Evolutionary conservation across 208 protist genomes (phyloP), one percentile per base, ranked within the genome.

Genomic region (Jaenimonas drosophilae): DNA sequence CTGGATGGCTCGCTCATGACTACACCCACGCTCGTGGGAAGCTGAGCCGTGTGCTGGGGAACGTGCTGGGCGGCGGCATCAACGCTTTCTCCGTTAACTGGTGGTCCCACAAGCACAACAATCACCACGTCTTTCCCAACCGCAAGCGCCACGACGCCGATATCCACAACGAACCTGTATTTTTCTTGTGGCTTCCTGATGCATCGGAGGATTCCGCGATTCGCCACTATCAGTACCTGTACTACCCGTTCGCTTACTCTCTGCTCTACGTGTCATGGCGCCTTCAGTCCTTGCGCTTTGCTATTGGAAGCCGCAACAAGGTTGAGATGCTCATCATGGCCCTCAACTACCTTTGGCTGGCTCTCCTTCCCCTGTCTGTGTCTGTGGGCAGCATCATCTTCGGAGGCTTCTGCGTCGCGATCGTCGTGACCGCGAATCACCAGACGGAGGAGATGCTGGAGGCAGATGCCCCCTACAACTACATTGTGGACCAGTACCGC

Each of bases 21-120:
- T 87, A 63, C 61, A 62, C 47, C 12, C 74, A 85, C 55, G 73
- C 59, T 5, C 64, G 71, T 12, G 71, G 64, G 28, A 74, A 66
- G 53, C 59, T 74, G 20, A 38, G 54, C 41, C 54, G 55, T 36
- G 64, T 72, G 27, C 59, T 90, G 23, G 72, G 63, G 24, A 57
- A 72, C 30, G 38, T 47, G 7, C 38, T 78, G 19, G 72, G 67
- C 11, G 76, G 70, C 7, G 29, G 75, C 17, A 64, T 82, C 32
- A 83, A 77, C 47, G 75, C 62, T 38, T 82, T 88, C 43, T 84
- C 74, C 9, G 46, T 73, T 9, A 48, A 63, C 27, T 85, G 77
- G 74, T 87, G 82, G 77, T 76, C 73, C 28, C 51, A 83, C 50
- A 90, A 87, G 56, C 82, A 88, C 69, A 80, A 87, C 57, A 64